Evolutionary conservation across 108 stramenopile species (phyloP).

Genomic region (Stephanodiscus minutulus): DNA sequence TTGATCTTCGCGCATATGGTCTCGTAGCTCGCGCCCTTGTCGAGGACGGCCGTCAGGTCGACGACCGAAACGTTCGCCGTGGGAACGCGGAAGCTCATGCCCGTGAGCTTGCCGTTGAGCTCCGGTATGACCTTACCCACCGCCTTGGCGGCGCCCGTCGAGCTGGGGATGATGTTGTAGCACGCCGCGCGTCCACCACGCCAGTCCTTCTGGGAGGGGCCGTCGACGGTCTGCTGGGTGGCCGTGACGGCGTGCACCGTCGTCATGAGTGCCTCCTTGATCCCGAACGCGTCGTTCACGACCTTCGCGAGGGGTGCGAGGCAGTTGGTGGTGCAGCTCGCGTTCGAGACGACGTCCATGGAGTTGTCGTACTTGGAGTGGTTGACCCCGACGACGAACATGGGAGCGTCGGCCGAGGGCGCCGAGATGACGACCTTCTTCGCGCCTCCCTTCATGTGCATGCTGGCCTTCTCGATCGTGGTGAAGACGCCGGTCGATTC

Average conservation of each 20-base stretch:
- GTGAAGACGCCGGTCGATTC: constrained; percentile 98
- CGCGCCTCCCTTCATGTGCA: constrained; percentile 92
- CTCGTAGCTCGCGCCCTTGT: constrained; percentile 94
- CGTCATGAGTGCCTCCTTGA: constrained; percentile 98
- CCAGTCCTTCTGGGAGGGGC: constrained; percentile 98
- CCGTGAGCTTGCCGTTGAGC: constrained; percentile 98
- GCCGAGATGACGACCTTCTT: constrained; percentile 99
- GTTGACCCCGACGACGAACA: constrained; percentile 99
- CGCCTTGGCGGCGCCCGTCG: constrained; percentile 96
- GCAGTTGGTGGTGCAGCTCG: constrained; percentile 99
- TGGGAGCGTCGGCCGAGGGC: constrained; percentile 95
- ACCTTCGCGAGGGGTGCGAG: constrained; percentile 98
- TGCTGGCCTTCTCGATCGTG: constrained; percentile 75
- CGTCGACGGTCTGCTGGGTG: constrained; percentile 97
- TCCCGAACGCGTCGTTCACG: constrained; percentile 96
- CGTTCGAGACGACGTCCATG: constrained; percentile 98
- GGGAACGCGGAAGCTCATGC: constrained; percentile 99
- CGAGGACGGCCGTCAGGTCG: constrained; percentile 93
- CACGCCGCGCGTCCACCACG: constrained; percentile 97
- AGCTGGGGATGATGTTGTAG: constrained; percentile 98
- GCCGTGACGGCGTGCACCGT: constrained; percentile 98
- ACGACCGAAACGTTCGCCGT: constrained; percentile 98
- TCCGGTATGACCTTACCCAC: constrained; percentile 96
- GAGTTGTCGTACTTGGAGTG: constrained; percentile 80
- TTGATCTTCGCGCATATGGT: constrained; percentile 96